phyloP scores from a whole-genome alignment of 306 rosid genomes.

The Fragaria vesca region DNA sequence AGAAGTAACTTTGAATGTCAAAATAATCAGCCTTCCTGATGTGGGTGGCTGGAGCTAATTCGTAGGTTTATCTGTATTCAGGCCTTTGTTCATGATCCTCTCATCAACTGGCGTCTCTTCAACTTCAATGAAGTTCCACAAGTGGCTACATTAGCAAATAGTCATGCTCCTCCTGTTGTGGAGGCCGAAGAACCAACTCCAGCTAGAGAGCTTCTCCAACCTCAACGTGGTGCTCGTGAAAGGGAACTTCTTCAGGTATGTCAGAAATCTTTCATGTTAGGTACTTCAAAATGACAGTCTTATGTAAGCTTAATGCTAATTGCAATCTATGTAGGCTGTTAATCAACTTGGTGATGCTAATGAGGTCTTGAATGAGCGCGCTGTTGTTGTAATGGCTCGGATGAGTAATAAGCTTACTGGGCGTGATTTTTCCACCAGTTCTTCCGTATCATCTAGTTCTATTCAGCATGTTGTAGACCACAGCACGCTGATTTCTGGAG shows the following conservation, averaged over 20 bases:
- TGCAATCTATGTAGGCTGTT: slow-evolving; percentile 62
- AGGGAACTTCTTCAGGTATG: slow-evolving; percentile 91
- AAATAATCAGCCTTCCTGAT: not conserved
- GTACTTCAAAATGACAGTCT: slow-evolving; percentile 21
- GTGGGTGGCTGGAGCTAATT: slow-evolving; percentile 3
- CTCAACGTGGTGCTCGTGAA: slow-evolving; percentile 98
- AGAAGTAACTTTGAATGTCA: not conserved
- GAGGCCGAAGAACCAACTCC: slow-evolving; percentile 71
- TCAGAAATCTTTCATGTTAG: slow-evolving; percentile 6
- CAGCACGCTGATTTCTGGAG: slow-evolving; percentile 69
- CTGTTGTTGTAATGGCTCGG: slow-evolving; percentile 97
- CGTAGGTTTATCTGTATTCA: slow-evolving; percentile 31
- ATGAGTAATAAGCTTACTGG: slow-evolving; percentile 97
- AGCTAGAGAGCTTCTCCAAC: slow-evolving; percentile 76
- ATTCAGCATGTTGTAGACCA: slow-evolving; percentile 64
- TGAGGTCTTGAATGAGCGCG: slow-evolving; percentile 96
- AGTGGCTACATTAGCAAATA: slow-evolving; percentile 70
- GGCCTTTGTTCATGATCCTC: slow-evolving; percentile 99
- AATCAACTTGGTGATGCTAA: slow-evolving; percentile 98
- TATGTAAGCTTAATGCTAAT: slow-evolving; percentile 30
- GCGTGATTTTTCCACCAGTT: slow-evolving; percentile 77
- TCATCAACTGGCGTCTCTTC: slow-evolving; percentile 99
- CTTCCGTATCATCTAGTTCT: slow-evolving; percentile 55
- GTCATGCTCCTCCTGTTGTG: slow-evolving; percentile 64
- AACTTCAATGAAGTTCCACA: slow-evolving; percentile 97